Evolutionary conservation across 1,139 yeast species (phyloP), one percentile per base, ranked within the genome.

Genomic region (Magnusiomyces suaveolens): DNA sequence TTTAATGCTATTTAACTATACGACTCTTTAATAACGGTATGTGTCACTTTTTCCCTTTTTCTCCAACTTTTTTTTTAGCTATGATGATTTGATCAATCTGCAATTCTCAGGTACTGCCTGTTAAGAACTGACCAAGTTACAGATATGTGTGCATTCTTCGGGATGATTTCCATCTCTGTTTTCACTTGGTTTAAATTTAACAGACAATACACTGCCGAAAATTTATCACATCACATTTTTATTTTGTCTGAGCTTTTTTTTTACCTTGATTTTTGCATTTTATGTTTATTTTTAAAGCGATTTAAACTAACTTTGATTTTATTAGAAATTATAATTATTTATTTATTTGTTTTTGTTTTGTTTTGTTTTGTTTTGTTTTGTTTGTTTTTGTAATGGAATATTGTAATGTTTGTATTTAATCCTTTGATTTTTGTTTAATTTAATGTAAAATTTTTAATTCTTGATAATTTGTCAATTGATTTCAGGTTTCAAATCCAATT

Each of bases 41-140:
- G 48, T 46, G 12, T 41, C 21, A 18, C 29, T 24, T 29, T 21
- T 29, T 46, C 29, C 29, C 25, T 24, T 26, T 26, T 46, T 29
- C n/a, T 29, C n/a, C 16, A 16, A 14, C 48, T 23, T 3, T 21
- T 46, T 25, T 46, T 26, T 8, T 32, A 21, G 21, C 16, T 16
- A 47, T 47, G 50, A 47, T 33, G 50, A 47, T 47, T 47, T 47
- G 50, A 47, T 47, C 50, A 32, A 47, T 47, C 50, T 47, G 50
- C 50, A 47, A 47, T 47, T 47, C 50, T 24, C 24, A 47, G 50
- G 41, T 32, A 23, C 33, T 36, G 8, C 6, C 12, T 6, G 29
- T 18, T 33, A 14, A 12, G 20, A 14, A 8, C 21, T 20, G 29
- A 21, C 24, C 29, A 36, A 16, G 25, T 16, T 20, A 3, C 41